Conservation (phyloP, 2,329 filamentous ascomycete genomes). For the Colletotrichum ledebouriae region DNA sequence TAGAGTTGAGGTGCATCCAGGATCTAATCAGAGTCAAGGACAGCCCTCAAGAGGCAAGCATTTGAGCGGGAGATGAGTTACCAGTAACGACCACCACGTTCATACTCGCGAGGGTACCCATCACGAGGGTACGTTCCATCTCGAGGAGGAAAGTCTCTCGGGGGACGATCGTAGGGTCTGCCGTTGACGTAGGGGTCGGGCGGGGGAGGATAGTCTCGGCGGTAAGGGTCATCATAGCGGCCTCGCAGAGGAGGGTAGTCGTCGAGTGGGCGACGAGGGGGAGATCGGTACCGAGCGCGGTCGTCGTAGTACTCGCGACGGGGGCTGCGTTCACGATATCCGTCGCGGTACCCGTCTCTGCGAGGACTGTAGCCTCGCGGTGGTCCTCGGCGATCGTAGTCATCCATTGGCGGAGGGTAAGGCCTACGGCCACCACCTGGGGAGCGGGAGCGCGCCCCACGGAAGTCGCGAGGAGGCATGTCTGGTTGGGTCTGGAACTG, state of each 20-base stretch:
- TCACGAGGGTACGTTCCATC: slow-evolving; percentile 64
- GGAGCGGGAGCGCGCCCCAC: slow-evolving; percentile 82
- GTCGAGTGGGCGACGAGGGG: slow-evolving; percentile 81
- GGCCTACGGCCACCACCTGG: slow-evolving; percentile 74
- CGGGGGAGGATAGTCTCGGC: slow-evolving; percentile 75
- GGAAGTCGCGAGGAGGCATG: slow-evolving; percentile 74
- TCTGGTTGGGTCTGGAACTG: slow-evolving; percentile 80
- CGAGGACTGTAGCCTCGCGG: slow-evolving; percentile 88
- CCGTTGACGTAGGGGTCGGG: slow-evolving; percentile 73
- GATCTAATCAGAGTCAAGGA: slow-evolving; percentile 43
- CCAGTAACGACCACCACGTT: slow-evolving; percentile 65
- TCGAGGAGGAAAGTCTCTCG: slow-evolving; percentile 63
- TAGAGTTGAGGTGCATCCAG: slow-evolving; percentile 22
- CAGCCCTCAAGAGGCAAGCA: slow-evolving; percentile 38
- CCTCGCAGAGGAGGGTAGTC: slow-evolving; percentile 79
- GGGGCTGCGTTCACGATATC: slow-evolving; percentile 90
- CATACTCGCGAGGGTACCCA: slow-evolving; percentile 63
- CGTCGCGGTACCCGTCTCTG: slow-evolving; percentile 73
- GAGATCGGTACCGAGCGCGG: slow-evolving; percentile 83
- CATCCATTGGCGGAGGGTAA: slow-evolving; percentile 77
- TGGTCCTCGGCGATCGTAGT: slow-evolving; percentile 87
- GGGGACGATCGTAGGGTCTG: slow-evolving; percentile 67
- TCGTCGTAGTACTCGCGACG: slow-evolving; percentile 91
- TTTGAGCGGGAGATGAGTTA: slow-evolving; percentile 51
- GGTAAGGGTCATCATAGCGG: slow-evolving; percentile 83